Percentiles rank a stretch among this genome's conserved stretches.
Conservation (phyloP, 2,329 filamentous ascomycete species). For the Cladosporium sp. region DNA sequence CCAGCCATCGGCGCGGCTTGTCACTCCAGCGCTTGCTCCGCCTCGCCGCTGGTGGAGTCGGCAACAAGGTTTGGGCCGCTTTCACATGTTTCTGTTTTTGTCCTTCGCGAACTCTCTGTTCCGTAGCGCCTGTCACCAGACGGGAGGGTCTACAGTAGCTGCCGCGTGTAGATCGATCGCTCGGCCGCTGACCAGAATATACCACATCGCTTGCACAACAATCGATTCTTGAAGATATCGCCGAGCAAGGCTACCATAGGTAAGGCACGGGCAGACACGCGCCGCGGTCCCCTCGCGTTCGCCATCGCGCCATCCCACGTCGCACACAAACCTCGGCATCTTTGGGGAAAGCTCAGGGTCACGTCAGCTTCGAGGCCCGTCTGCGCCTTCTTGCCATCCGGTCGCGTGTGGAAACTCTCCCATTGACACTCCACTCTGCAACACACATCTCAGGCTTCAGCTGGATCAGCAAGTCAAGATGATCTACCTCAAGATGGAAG, state of each 20-base stretch:
- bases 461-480: neutral
- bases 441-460: neutral
- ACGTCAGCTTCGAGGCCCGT: neutral
- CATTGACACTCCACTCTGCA: neutral
- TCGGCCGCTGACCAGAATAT: too few species aligned
- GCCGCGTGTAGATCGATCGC: too few species aligned
- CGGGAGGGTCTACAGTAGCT: too few species aligned
- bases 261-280: too few species aligned
- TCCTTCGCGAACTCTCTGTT: too few species aligned
- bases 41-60: too few species aligned
- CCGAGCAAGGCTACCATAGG: too few species aligned
- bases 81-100: neutral
- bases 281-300: neutral
- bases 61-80: neutral
- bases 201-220: too few species aligned
- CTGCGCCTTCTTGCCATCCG: neutral
- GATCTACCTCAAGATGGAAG: conserved; percentile 20
- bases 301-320: neutral
- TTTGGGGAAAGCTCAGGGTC: neutral
- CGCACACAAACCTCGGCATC: neutral
- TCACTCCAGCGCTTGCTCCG: too few species aligned
- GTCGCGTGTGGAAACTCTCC: neutral
- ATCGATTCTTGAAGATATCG: too few species aligned
- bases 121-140: too few species aligned
- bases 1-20: neutral